Evolutionary conservation across 208 protist genomes (phyloP).

Genomic region (Trypanosoma boissoni): DNA sequence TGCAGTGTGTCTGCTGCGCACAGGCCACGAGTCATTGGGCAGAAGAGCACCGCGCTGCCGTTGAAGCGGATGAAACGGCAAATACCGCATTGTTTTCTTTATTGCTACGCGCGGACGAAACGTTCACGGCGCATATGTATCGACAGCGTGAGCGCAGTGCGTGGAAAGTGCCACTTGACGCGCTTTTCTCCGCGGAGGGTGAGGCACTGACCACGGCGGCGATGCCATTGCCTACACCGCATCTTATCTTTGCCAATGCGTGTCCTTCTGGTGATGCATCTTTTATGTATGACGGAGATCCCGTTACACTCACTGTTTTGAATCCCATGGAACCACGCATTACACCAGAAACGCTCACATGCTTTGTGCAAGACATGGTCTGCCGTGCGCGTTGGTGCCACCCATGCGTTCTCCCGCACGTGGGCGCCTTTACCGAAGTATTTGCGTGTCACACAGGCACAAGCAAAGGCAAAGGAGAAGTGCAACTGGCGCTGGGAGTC

Average conservation of each 20-base stretch:
- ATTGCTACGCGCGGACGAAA: conserved; percentile 9
- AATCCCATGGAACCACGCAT: background rate
- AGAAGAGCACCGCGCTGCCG: conserved; percentile 32
- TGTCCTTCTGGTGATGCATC: conserved; percentile 27
- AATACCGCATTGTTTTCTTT: conserved; percentile 3
- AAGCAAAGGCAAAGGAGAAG: background rate
- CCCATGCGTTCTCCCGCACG: conserved; percentile 48
- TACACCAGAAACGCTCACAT: conserved; percentile 27
- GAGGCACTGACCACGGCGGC: background rate
- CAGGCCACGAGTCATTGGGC: conserved; percentile 45
- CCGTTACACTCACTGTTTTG: background rate
- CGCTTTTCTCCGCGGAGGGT: conserved; percentile 21
- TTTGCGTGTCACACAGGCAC: conserved; percentile 1
- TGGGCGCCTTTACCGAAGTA: conserved; percentile 65
- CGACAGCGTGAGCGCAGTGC: conserved; percentile 35
- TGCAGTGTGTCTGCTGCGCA: conserved; percentile 51
- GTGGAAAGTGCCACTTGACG: conserved; percentile 49
- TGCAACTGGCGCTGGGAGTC: conserved; percentile 33
- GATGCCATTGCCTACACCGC: background rate
- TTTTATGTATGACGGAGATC: conserved; percentile 11
- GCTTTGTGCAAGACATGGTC: conserved; percentile 58
- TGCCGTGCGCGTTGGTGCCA: conserved; percentile 58
- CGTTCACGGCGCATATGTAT: conserved; percentile 34
- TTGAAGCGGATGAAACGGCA: conserved; percentile 32
- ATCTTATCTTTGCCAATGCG: conserved; percentile 17